Evolutionary conservation across 257 asterid species (phyloP), one percentile per base, ranked within the genome.

Genomic region (Haberlea rhodopensis): DNA sequence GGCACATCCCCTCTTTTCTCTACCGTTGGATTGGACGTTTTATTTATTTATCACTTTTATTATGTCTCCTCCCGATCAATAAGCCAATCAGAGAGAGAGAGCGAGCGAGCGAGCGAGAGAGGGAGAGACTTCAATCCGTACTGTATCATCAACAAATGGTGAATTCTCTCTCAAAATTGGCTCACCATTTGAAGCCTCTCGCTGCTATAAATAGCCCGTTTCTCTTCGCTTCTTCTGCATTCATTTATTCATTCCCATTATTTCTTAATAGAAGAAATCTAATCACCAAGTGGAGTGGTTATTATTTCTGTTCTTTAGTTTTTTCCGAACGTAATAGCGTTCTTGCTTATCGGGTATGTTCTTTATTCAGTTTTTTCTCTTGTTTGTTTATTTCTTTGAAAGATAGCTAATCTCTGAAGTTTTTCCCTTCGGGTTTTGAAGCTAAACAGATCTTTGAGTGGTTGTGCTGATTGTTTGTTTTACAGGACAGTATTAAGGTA

Each of bases 131-230:
- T 6, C 65, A n/a, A 63, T 10, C 60, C 75, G 56, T 22, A 19
- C 61, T 46, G 52, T 69, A 45, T 34, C 73, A 28, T 16, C 68
- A 57, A 77, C 71, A 49, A 75, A 53, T 48, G 34, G 62, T 58
- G 23, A 53, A 56, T 20, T 23, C 76, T 16, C 69, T 53, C 73
- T 34, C 65, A 21, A 46, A 60, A 52, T 23, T 68, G 53, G 49
- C 65, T 53, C 73, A 57, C 54, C 62, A 60, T 69, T 65, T 63
- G 65, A 40, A 37, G 18, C 32, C 65, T 25, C 54, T 2, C 66
- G 18, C 57, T 21, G 24, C 81, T 82, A 82, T 79, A 82, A 82
- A 82, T 76, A 71, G 75, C 74, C 63, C 73, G 0, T 56, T 53
- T 46, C 54, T 53, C 70, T 53, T 28, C 69, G 1, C 70, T 18